Conservation (phyloP, 345 rosid genomes). For the Cardamine resedifolia region DNA sequence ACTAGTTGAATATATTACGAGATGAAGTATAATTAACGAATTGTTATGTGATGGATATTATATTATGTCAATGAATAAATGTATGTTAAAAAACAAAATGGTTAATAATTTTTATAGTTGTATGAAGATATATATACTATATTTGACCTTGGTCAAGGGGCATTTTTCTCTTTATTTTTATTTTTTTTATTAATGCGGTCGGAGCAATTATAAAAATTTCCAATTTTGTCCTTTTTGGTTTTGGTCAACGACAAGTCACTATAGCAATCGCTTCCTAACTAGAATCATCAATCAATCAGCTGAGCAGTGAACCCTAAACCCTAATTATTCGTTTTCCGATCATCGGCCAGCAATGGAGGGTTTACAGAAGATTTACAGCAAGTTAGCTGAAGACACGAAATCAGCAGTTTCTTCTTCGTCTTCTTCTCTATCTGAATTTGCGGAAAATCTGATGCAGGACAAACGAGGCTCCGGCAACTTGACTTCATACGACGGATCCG, state of each 20-base stretch:
- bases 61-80: not conserved
- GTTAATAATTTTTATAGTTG: not conserved
- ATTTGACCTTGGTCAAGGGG: not conserved
- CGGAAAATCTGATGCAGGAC: conserved; percentile 32
- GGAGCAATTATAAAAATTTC: not conserved
- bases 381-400: conserved; percentile 42
- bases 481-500: conserved; percentile 46
- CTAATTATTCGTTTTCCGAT: not conserved
- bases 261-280: too few species aligned
- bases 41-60: not conserved
- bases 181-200: not conserved
- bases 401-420: conserved; percentile 39
- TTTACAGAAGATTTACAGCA: conserved; percentile 41
- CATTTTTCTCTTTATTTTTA: not conserved
- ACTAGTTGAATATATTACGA: not conserved
- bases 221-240: not conserved
- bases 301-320: conserved; percentile 13
- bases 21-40: not conserved
- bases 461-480: conserved; percentile 34
- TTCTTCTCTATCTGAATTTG: conserved; percentile 41
- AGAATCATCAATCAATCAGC: too few species aligned
- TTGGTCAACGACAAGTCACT: conserved; percentile 21
- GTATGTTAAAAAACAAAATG: not conserved
- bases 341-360: conserved; percentile 48
- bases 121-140: not conserved